Evolutionary conservation across 352 stramenopile genomes (phyloP), one percentile per base, ranked within the genome.

Genomic region (Phytophthora quininea): DNA sequence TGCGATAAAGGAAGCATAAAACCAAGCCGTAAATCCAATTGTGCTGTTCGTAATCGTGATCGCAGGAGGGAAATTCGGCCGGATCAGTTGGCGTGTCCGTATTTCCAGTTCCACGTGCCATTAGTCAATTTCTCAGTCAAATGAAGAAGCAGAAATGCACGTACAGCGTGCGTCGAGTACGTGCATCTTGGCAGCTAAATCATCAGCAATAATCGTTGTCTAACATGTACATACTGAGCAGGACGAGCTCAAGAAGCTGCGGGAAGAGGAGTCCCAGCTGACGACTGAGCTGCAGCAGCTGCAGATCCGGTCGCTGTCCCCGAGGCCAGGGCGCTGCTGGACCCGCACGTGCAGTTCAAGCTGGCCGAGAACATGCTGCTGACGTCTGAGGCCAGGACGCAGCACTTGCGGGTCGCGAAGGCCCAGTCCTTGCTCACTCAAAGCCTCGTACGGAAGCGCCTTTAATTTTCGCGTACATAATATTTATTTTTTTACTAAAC

Each of bases 361-460:
- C 14, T 49, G 43, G 15, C 43, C 19, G 43, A 49, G 43, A 49
- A 49, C 43, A 8, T 10, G 24, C 43, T 52, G 15, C 46, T 73
- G 30, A 4, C 11, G 1, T 40, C 59, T 12, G 29, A 37, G 9
- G 9, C 48, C 7, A 55, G 24, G 14, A 60, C 57, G 15, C 60
- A 71, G 52, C 65, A 77, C 27, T 50, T 74, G 11, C 59, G 47
- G 10, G 33, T 77, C 19, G 69, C 69, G 8, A 54, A 33, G 29
- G 62, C 69, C 9, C 69, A 77, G 47, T 71, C 69, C 32, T 50
- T 77, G 35, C 12, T 77, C 29, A 53, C 60, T 10, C 59, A 74
- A 43, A 62, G 60, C 19, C 19, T 65, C 14, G 69, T 72, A 9
- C 24, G 57, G 30, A 19, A 2, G 3, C 35, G 10, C 12, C 53